Evolutionary conservation across 495 filamentous ascomycete genomes (phyloP).

Genomic region (Xylaria flabelliformis): DNA sequence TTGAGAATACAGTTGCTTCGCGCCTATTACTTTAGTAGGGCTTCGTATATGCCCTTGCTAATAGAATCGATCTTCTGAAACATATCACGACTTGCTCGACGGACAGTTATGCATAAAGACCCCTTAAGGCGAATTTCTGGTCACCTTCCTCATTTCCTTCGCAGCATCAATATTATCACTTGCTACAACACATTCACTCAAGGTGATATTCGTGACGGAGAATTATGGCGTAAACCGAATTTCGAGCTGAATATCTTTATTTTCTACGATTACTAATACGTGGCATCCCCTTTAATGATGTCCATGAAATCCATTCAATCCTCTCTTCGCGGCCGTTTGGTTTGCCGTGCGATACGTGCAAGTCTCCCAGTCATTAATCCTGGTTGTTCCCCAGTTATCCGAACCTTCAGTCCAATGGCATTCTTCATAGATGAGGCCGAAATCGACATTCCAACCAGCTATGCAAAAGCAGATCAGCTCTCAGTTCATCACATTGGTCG

Average conservation of each 20-base stretch:
- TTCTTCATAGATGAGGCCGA: conserved; percentile 22
- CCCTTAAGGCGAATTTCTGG: too few species aligned
- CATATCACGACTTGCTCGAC: too few species aligned
- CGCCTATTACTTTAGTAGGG: too few species aligned
- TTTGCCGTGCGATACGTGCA: conserved; percentile 15
- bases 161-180: too few species aligned
- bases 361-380: conserved; percentile 18
- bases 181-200: background rate
- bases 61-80: too few species aligned
- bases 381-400: conserved; percentile 19
- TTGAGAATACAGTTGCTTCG: too few species aligned
- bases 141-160: too few species aligned
- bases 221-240: background rate
- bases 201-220: background rate
- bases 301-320: background rate
- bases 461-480: background rate
- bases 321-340: background rate
- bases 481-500: background rate
- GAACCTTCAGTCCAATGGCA: conserved; percentile 19
- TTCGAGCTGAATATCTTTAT: background rate
- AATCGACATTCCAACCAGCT: conserved; percentile 22
- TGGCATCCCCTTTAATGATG: background rate
- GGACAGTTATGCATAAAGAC: too few species aligned
- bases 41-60: too few species aligned
- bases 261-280: background rate